Conservation (phyloP, 129 eudicot species). For the Arctium lappa region DNA sequence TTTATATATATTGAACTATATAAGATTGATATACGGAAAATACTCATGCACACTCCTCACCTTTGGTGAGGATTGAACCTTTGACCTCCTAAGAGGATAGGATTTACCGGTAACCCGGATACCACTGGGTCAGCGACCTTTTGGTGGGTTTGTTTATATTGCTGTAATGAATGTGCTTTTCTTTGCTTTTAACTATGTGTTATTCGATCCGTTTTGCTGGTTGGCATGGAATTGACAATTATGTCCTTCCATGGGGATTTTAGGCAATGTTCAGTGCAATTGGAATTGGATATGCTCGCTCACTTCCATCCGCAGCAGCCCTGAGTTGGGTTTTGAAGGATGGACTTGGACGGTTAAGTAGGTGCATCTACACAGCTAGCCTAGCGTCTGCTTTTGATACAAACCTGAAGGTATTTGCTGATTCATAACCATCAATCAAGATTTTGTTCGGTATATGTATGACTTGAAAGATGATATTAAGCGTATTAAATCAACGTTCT, state of each 20-base stretch:
- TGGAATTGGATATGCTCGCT: slow-evolving; percentile 79
- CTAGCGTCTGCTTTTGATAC: slow-evolving; percentile 93
- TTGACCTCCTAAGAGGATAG: neutral
- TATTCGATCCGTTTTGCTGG: neutral
- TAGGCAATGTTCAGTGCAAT: slow-evolving; percentile 99
- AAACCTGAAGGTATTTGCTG: slow-evolving; percentile 70
- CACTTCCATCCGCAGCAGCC: slow-evolving; percentile 97
- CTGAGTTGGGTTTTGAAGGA: slow-evolving; percentile 95
- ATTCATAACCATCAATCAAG: neutral
- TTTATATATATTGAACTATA: neutral
- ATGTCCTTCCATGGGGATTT: neutral
- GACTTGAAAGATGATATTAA: slow-evolving; percentile 14
- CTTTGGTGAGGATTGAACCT: neutral
- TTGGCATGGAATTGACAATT: neutral
- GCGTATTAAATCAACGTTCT: neutral
- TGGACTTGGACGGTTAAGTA: slow-evolving; percentile 86
- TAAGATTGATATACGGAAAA: neutral
- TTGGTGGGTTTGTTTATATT: neutral
- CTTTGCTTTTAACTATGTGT: neutral
- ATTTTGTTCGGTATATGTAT: neutral
- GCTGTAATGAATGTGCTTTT: neutral
- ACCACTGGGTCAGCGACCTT: neutral
- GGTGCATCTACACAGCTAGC: slow-evolving; percentile 92
- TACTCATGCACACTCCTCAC: neutral
- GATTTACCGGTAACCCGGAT: neutral